Conservation (phyloP, 129 eudicot species). For the Artemisia argyi region DNA sequence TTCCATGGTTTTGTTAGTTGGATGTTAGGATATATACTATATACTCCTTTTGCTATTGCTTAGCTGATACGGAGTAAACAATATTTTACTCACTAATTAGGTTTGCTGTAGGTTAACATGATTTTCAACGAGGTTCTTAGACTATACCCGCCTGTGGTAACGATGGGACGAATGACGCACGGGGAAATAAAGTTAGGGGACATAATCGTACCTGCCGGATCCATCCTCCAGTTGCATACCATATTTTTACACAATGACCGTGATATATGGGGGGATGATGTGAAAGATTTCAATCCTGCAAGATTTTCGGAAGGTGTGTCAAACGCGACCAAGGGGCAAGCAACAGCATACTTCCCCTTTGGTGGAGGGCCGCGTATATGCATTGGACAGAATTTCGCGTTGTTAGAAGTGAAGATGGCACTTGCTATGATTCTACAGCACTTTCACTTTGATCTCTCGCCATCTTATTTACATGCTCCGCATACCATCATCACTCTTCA, state of each 20-base stretch:
- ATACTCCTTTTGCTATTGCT: too few relatives aligned
- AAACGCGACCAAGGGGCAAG: conserved; percentile 26
- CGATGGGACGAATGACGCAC: conserved; percentile 8
- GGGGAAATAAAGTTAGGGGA: conserved; percentile 25
- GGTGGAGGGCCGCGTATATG: conserved; percentile 44
- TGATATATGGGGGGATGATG: conserved; percentile 34
- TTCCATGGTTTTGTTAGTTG: too few relatives aligned
- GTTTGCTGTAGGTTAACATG: conserved; percentile 18
- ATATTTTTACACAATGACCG: conserved; percentile 18
- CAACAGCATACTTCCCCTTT: conserved; percentile 25
- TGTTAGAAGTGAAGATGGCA: conserved; percentile 50
- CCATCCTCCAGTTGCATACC: conserved; percentile 2
- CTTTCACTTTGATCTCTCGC: conserved; percentile 45
- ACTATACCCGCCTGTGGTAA: conserved; percentile 20
- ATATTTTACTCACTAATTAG: too few relatives aligned
- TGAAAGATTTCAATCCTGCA: conserved; percentile 28
- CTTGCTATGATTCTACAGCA: conserved; percentile 42
- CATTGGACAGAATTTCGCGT: conserved; percentile 34
- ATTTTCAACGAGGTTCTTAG: conserved; percentile 28
- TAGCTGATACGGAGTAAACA: too few relatives aligned
- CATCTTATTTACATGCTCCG: conserved; percentile 57
- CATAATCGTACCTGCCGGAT: conserved; percentile 19
- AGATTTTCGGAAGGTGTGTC: conserved; percentile 25
- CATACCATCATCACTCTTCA: conserved; percentile 26
- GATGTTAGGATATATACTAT: too few relatives aligned